Evolutionary conservation across 768 basidiomycete species (phyloP), one percentile per base, ranked within the genome.

Genomic region (Bullera alba): DNA sequence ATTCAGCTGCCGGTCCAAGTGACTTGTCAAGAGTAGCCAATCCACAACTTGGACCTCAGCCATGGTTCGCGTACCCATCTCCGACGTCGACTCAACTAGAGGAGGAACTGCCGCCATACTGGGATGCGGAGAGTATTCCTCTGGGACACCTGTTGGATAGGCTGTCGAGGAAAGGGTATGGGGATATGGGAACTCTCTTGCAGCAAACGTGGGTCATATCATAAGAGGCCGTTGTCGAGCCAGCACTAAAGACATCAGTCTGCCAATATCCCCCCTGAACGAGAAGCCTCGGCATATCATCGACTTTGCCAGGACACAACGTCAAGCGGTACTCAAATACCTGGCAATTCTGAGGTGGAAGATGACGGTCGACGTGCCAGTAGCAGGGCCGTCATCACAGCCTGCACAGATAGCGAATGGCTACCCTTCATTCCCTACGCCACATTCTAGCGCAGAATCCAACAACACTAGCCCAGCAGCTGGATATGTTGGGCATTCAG

Each of bases 281-380:
- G 53, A 65, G 23, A 55, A 56, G 46, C 63, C 63, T 19, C 47
- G 50, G 47, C 63, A 57, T 39, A 53, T 68, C 36, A 68, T 68
- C 16, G 50, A 62, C 5, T 68, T 60, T 35, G 63, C 66, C 44
- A 60, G 55, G 45, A 45, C 50, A 2, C 62, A 65, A 3, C 60
- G 66, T 4, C 66, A 68, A 53, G 48, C 63, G 5, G 42, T 61
- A 6, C 48, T 68, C 8, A 68, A 68, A 48, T 62, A 65, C 39
- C 53, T 68, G 12, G 66, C 66, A 3, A 46, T 68, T 16, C 44
- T 68, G 3, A 58, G 66, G 35, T 68, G 66, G 66, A 68, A 68
- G 32, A 42, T 49, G 17, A 50, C 57, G 6, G 66, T 65, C 15
- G 66, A 68, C 41, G 27, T 62, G 0, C 46, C 51, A 1, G 36